Percentiles rank a stretch among this genome's conserved stretches.
These are phyloP conservation scores for Colletotrichum sojae DNA, from an alignment of 2,329 filamentous ascomycete species.

Conservation along the genomic window DNA sequence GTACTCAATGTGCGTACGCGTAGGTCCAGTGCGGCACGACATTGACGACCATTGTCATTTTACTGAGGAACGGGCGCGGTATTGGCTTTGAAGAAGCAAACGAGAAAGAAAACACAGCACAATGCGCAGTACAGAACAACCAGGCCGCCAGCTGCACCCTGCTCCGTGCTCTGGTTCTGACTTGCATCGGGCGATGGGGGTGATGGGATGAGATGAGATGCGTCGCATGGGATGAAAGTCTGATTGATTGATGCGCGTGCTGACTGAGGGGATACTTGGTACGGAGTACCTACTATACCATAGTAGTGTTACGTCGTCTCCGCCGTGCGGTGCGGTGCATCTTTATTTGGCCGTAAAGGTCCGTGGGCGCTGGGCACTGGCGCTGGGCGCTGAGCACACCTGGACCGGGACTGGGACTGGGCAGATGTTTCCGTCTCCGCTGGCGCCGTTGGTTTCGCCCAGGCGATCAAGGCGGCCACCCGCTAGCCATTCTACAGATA, in stretches of 20 bases:
- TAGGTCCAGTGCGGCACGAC: not conserved
- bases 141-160: not conserved
- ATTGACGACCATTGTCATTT: not conserved
- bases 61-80: not conserved
- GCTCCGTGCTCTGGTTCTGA: not conserved
- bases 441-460: conserved; percentile 38
- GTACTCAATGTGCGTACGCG: not conserved
- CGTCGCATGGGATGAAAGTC: conserved; percentile 30
- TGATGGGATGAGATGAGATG: conserved; percentile 30
- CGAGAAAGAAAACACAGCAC: not conserved
- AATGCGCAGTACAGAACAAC: too few species aligned
- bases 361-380: conserved; percentile 16
- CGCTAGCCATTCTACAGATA: not conserved
- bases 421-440: conserved; percentile 2
- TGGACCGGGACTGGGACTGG: too few species aligned
- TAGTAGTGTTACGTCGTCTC: too few species aligned
- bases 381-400: too few species aligned
- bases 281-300: too few species aligned
- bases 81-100: not conserved
- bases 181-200: conserved; percentile 11
- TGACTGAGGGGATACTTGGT: too few species aligned
- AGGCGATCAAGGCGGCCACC: conserved; percentile 30
- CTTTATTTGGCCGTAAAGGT: conserved; percentile 15
- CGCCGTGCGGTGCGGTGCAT: not conserved
- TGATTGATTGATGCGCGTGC: conserved; percentile 18